These are phyloP conservation scores for Emericellopsis cladophorae DNA, from an alignment of 2,329 filamentous ascomycete genomes.

Conservation along the genomic window DNA sequence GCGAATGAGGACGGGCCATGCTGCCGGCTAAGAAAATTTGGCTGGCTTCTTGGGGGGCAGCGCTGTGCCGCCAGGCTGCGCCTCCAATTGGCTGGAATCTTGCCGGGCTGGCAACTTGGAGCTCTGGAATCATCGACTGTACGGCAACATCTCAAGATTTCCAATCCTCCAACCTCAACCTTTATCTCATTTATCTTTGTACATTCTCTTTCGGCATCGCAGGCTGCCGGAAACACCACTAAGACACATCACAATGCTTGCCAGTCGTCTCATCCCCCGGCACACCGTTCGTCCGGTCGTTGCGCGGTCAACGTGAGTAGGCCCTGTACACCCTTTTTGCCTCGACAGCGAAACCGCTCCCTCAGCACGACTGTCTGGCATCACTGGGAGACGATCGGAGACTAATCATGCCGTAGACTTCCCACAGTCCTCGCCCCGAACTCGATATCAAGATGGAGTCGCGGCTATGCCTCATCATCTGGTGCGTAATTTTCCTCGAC, in stretches of 20 bases:
- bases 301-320: constrained; percentile 37
- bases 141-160: too few species aligned
- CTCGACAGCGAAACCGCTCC: too few species aligned
- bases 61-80: background rate
- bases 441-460: constrained; percentile 37
- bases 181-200: background rate
- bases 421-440: constrained; percentile 33
- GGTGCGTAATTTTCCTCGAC: constrained; percentile 27
- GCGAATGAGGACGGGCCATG: background rate
- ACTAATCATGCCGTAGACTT: constrained; percentile 22
- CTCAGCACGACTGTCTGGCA: background rate
- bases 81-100: background rate
- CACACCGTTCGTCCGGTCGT: constrained; percentile 42
- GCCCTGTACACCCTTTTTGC: background rate
- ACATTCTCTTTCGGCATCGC: constrained; percentile 1
- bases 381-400: background rate
- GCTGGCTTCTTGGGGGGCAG: background rate
- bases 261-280: constrained; percentile 48
- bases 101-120: too few species aligned
- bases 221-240: background rate
- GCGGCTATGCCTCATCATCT: constrained; percentile 45
- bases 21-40: constrained; percentile 1
- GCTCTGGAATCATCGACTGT: too few species aligned
- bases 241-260: constrained; percentile 28
- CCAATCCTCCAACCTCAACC: background rate